These are phyloP conservation scores for Chytriomyces sp. DNA, from an alignment of 192 early-diverging fungal genomes.

Conservation along the genomic window DNA sequence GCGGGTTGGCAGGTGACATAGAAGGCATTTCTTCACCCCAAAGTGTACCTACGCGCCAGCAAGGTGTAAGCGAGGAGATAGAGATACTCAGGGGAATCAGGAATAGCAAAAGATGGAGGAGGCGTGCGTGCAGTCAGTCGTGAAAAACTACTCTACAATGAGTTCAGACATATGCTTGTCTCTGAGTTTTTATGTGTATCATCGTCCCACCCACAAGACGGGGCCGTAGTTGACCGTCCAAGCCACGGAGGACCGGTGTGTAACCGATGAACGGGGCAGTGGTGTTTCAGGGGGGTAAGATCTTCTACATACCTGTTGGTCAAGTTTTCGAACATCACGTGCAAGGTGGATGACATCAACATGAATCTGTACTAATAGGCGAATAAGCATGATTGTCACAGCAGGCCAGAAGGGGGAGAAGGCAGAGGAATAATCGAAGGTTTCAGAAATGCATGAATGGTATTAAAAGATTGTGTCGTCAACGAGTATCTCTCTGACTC, in stretches of 20 bases:
- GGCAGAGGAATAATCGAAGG: neutral
- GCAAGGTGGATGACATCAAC: no score
- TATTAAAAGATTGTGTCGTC: constrained; percentile 22
- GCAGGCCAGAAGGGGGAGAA: no score
- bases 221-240: neutral
- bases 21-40: neutral
- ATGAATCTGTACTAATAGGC: no score
- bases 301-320: no score
- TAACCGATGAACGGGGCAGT: no score
- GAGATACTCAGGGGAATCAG: neutral
- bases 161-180: constrained; percentile 33
- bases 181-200: constrained; percentile 19
- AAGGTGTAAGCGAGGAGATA: neutral
- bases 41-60: neutral
- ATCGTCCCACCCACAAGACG: constrained; percentile 6
- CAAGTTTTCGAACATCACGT: no score
- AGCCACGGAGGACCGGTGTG: no score
- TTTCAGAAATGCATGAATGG: constrained; percentile 28
- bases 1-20: no score
- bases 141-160: constrained; percentile 13
- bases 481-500: constrained; percentile 26
- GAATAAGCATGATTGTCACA: no score
- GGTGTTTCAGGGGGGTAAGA: no score
- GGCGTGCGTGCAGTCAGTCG: constrained; percentile 12
- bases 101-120: neutral